Evolutionary conservation across 2,329 filamentous ascomycete species (phyloP).

Genomic region (Rhytidhysteron rufulum): DNA sequence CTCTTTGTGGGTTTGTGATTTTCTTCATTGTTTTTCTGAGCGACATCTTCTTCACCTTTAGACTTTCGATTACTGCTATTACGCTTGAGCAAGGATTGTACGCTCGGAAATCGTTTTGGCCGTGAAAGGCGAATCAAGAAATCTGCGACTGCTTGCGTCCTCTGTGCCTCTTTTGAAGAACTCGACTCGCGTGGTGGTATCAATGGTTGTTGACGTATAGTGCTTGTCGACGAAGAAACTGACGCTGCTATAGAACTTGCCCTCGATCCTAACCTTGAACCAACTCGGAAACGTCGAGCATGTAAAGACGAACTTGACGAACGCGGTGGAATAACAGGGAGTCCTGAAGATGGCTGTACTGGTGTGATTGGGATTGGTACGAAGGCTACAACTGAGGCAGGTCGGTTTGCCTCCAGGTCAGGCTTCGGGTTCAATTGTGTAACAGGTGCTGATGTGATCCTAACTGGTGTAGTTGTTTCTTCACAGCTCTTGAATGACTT

Average conservation of each 20-base stretch:
- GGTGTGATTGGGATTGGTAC: too few species aligned
- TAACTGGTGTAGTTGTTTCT: conserved; percentile 17
- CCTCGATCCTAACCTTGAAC: conserved; percentile 19
- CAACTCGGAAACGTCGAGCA: conserved; percentile 12
- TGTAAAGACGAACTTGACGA: conserved; percentile 18
- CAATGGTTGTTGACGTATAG: conserved; percentile 13
- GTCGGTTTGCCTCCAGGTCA: not conserved
- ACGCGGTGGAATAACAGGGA: conserved; percentile 11
- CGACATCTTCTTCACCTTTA: too few species aligned
- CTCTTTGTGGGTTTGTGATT: too few species aligned
- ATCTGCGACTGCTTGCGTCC: conserved; percentile 20
- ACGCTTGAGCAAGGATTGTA: too few species aligned
- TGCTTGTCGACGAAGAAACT: conserved; percentile 20
- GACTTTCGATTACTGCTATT: too few species aligned
- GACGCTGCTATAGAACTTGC: conserved; percentile 17
- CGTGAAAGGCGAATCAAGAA: conserved; percentile 26
- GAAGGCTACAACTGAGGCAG: too few species aligned
- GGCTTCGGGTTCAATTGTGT: not conserved
- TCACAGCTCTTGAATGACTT: conserved; percentile 21
- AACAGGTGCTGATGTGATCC: conserved; percentile 10
- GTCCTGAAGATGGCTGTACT: conserved; percentile 10
- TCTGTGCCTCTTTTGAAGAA: conserved; percentile 29
- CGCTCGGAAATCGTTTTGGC: too few species aligned
- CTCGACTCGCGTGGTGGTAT: conserved; percentile 31
- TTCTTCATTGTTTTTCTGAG: too few species aligned